These are phyloP conservation scores for Acacia melanoxylon DNA, from an alignment of 306 rosid genomes.

Conservation along the genomic window DNA sequence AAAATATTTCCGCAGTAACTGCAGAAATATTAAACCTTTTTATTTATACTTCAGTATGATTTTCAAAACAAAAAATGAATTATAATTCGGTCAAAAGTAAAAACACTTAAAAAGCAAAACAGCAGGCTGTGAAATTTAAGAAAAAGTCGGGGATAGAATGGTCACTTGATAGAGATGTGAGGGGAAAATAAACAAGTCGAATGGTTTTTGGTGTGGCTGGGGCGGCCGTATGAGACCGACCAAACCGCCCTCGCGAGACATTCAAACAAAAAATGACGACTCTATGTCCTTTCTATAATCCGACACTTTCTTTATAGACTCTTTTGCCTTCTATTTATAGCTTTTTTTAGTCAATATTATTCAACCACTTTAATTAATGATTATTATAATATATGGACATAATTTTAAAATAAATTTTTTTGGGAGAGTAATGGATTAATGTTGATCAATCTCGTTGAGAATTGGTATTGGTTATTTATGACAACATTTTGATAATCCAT, in stretches of 20 bases:
- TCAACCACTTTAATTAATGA: not conserved
- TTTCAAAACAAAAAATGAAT: not conserved
- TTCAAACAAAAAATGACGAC: conserved; percentile 35
- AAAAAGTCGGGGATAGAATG: conserved; percentile 17
- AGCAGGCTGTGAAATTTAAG: conserved; percentile 14
- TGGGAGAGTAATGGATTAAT: no score
- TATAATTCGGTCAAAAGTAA: not conserved
- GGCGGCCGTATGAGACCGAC: conserved; percentile 77
- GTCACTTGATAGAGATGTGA: not conserved
- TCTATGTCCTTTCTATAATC: conserved; percentile 29
- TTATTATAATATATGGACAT: not conserved
- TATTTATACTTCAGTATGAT: not conserved
- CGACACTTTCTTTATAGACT: not conserved
- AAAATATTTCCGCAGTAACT: no score
- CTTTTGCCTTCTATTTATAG: not conserved
- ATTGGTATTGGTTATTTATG: no score
- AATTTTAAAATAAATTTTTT: no score
- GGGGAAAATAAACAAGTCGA: not conserved
- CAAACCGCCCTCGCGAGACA: conserved; percentile 62
- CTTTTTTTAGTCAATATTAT: no score
- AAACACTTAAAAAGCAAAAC: not conserved
- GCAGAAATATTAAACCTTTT: no score
- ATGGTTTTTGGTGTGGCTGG: conserved; percentile 42
- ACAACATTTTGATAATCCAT: no score
- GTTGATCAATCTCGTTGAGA: no score